These are phyloP conservation scores for Trifolium repens DNA, from an alignment of 306 rosid genomes.

Conservation along the genomic window DNA sequence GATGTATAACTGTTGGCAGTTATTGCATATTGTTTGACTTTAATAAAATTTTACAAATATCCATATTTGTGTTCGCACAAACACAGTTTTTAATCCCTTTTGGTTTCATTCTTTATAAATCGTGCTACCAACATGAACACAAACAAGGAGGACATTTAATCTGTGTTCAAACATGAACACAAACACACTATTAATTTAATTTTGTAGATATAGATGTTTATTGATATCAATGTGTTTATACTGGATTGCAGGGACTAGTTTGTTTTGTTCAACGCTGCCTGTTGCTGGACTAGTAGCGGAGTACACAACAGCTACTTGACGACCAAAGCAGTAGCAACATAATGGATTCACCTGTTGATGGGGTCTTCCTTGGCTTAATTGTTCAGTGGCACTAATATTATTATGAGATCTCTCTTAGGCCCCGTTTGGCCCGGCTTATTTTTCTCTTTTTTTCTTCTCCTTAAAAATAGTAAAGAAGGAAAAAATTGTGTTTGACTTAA, in stretches of 20 bases:
- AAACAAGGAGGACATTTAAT: background rate
- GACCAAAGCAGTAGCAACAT: conserved; percentile 27
- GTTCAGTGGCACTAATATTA: conserved; percentile 10
- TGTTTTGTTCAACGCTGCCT: conserved; percentile 13
- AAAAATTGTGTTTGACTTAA: too few relatives aligned
- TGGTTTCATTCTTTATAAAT: conserved; percentile 25
- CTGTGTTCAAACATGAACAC: conserved; percentile 5
- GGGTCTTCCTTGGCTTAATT: conserved; percentile 29
- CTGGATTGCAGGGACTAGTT: conserved; percentile 70
- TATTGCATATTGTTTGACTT: background rate
- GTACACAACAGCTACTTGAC: too few relatives aligned
- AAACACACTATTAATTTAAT: background rate
- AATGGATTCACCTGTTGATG: conserved; percentile 21
- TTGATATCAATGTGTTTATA: conserved; percentile 30
- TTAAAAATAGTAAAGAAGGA: too few relatives aligned
- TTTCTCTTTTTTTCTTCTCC: too few relatives aligned
- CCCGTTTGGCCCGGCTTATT: too few relatives aligned
- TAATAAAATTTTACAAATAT: too few relatives aligned
- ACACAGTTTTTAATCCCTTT: background rate
- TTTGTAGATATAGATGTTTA: conserved; percentile 6
- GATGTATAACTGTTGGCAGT: background rate
- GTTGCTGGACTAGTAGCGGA: conserved; percentile 41
- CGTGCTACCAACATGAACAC: background rate
- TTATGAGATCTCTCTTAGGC: conserved; percentile 3
- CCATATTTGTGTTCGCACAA: background rate